Evolutionary conservation across 2,329 filamentous ascomycete genomes (phyloP).

Genomic region (Ilyonectria robusta): DNA sequence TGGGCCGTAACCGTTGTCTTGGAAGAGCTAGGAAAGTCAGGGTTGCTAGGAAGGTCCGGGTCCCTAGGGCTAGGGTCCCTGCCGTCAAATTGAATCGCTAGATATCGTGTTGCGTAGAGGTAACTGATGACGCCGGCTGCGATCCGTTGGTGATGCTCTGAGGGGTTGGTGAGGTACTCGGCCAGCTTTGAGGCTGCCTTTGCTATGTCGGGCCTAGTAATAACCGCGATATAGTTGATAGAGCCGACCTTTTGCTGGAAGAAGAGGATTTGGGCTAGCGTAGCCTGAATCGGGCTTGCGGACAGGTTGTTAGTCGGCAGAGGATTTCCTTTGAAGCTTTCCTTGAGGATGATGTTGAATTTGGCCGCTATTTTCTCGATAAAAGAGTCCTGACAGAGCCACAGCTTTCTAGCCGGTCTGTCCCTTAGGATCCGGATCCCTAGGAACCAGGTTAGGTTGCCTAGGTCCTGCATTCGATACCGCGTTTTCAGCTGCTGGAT

Average conservation of each 20-base stretch:
- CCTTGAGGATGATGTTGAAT: background rate
- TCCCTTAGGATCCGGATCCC: background rate
- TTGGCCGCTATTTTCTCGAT: background rate
- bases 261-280: background rate
- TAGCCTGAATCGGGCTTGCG: background rate
- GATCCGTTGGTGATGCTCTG: too few relatives aligned
- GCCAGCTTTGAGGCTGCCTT: background rate
- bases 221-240: background rate
- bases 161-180: background rate
- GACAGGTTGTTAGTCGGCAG: background rate
- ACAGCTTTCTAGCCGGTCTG: background rate
- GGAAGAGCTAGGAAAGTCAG: too few relatives aligned
- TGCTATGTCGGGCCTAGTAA: background rate
- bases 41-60: too few relatives aligned
- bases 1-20: background rate
- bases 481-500: background rate
- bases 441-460: background rate
- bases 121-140: too few relatives aligned
- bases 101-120: too few relatives aligned
- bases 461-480: conserved; percentile 5
- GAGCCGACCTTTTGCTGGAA: conserved; percentile 1
- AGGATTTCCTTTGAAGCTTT: background rate
- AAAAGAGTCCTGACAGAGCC: background rate
- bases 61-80: too few relatives aligned
- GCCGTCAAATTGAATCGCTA: too few relatives aligned